Evolutionary conservation across 345 rosid genomes (phyloP), one percentile per base, ranked within the genome.

Genomic region (Salix suchowensis): DNA sequence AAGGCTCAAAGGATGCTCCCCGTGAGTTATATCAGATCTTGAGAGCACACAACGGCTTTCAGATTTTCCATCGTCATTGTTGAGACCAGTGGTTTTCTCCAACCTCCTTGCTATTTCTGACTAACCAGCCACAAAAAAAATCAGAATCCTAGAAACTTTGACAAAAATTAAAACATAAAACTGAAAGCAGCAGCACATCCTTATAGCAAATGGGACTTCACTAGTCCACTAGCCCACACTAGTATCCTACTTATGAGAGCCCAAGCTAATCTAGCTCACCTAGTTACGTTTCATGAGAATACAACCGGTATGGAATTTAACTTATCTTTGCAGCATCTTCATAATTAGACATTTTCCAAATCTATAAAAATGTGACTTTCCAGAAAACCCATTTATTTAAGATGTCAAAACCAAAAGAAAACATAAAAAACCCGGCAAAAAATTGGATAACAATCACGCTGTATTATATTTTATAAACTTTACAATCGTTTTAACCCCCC

Each of bases 1-100:
- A 71, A 91, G 96, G 84, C 96, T 95, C 87, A 95, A 82, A 76
- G 98, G 98, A 89, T 95, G 98, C 80, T 95, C 98, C 68, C 89
- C 98, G 67, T 85, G 93, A 85, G 90, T 81, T 73, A 90, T 88
- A 72, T 91, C 89, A 36, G 91, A 90, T 85, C 97, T 90, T 64
- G 91, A 89, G 34, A 95, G 98, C 77, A 83, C 73, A 42, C 94
- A 88, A 50, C 86, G 80, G 81, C 80, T 76, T 82, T 88, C 94
- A 73, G 77, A 40, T 80, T 83, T 84, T 6, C 80, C 54, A 12
- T 88, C 93, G 8, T 88, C 91, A 71, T 74, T 80, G 42, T 80
- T 89, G 68, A 52, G 64, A 52, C 67, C 77, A 7, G 82, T 75
- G 24, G 91, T 81, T 74, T 89, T 87, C 73, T 93, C 94, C 90